Evolutionary conservation across 1,139 yeast species (phyloP), one percentile per base, ranked within the genome.

Genomic region (Petasospora rhodanensis): DNA sequence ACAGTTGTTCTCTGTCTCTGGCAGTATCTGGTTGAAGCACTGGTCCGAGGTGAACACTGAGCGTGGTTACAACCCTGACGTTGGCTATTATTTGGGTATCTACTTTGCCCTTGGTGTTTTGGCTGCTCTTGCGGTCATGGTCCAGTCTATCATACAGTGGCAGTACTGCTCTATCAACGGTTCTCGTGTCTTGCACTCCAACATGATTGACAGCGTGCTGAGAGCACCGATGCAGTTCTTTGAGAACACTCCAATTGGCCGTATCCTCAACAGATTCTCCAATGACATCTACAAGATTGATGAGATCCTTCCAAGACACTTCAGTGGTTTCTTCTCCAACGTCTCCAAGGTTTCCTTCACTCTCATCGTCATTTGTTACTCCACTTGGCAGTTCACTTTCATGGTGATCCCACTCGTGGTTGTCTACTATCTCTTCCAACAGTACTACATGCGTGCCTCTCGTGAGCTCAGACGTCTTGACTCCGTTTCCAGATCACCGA

Each of bases 171-270:
- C 95, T 3, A 82, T 91, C 48, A 76, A 77, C 37, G 95, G 94
- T 11, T 89, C 96, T 7, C 77, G 67, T 41, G 73, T 68, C 39
- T 68, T 91, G 41, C 98, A 91, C 58, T 73, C 79, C 43, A 60
- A 64, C 18, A 89, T 91, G 97, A 78, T 94, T 5, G 59, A 61
- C 22, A 68, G 87, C 41, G 95, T 91, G 11, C 62, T 91, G 42
- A 71, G 91, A 41, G 95, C 97, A 0, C 98, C 98, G 41, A 93
- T 91, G 98, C 73, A 87, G 23, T 91, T 93, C 58, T 91, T 93
- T 54, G 98, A 93, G 61, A 87, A 96, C 1, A 91, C 97, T 1
- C 99, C 98, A 31, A 75, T 91, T 44, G 98, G 99, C 22, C 76
- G 98, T 59, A 77, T 93, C 40, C 68, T 91, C 59, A 93, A 93